A percentile compares a stretch with the other conserved stretches of the same genome.
Evolutionary conservation across 306 rosid species (phyloP).

Genomic region (Amphicarpaea edgeworthii): DNA sequence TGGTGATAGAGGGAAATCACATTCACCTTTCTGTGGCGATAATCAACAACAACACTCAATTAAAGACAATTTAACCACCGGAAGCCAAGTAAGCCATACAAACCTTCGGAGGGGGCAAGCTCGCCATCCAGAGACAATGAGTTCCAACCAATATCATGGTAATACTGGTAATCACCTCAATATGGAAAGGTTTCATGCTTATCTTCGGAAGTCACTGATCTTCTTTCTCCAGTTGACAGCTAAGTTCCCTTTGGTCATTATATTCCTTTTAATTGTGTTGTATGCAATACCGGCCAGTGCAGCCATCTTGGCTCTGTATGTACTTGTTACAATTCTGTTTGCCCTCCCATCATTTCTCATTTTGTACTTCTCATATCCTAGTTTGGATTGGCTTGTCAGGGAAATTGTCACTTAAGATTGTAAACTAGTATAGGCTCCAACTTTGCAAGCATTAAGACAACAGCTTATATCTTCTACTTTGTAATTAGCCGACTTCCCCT

Average conservation of each 20-base stretch:
- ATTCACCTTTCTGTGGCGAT: conserved; percentile 65
- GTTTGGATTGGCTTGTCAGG: conserved; percentile 97
- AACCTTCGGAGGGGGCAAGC: conserved; percentile 70
- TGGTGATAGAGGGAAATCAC: conserved; percentile 81
- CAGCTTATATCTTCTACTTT: conserved; percentile 40
- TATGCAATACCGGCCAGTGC: conserved; percentile 98
- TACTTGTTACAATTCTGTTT: conserved; percentile 81
- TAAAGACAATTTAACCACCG: conserved; percentile 58
- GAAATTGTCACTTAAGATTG: conserved; percentile 75
- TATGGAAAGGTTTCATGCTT: conserved; percentile 64
- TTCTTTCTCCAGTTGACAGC: conserved; percentile 89
- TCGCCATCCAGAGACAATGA: conserved; percentile 58
- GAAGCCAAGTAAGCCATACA: conserved; percentile 56
- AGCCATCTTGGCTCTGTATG: conserved; percentile 80
- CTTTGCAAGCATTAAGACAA: conserved; percentile 44
- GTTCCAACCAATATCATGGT: conserved; percentile 48
- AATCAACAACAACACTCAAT: conserved; percentile 54
- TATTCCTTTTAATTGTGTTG: conserved; percentile 79
- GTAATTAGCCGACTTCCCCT: conserved; percentile 48
- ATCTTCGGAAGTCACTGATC: conserved; percentile 69
- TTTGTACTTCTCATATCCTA: conserved; percentile 92
- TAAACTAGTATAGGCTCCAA: conserved; percentile 31
- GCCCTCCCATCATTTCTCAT: conserved; percentile 93
- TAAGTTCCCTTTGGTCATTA: conserved; percentile 88
- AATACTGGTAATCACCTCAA: conserved; percentile 51